Evolutionary conservation across 2,329 filamentous ascomycete species (phyloP).

Genomic region (Sporothrix pseudoabietina): DNA sequence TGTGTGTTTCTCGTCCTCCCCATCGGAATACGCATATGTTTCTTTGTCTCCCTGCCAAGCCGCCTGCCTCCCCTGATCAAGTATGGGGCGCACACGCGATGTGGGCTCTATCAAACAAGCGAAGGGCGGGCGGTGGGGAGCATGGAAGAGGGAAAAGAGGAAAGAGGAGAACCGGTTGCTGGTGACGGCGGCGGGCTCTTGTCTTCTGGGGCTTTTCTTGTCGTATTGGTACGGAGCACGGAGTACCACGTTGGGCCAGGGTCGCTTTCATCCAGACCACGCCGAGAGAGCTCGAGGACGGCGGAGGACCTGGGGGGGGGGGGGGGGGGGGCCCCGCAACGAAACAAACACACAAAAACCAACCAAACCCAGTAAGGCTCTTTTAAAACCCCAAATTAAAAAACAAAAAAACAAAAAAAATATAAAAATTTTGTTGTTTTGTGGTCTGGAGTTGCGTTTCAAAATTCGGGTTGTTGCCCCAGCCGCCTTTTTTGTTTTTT

Average conservation of each 20-base stretch:
- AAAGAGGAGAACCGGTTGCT: neutral
- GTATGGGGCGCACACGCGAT: constrained; percentile 8
- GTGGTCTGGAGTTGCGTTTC: too few species aligned
- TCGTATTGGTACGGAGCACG: neutral
- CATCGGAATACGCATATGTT: too few species aligned
- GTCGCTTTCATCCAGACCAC: neutral
- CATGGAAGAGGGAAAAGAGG: neutral
- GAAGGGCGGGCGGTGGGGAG: neutral
- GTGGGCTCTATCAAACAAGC: constrained; percentile 15
- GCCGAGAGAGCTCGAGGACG: neutral
- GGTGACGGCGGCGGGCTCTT: neutral
- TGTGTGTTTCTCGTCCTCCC: neutral
- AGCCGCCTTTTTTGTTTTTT: neutral
- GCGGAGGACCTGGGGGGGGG: neutral
- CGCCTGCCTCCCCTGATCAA: neutral
- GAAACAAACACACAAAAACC: too few species aligned
- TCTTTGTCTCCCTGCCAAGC: neutral
- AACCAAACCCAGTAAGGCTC: too few species aligned
- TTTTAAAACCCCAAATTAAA: too few species aligned
- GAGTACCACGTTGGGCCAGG: neutral
- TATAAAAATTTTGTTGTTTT: too few species aligned
- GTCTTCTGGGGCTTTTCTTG: neutral
- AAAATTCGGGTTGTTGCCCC: neutral
- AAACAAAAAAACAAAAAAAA: too few species aligned
- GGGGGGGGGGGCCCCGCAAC: too few species aligned